Evolutionary conservation across 345 rosid species (phyloP), one percentile per base, ranked within the genome.

Genomic region (Acer negundo): DNA sequence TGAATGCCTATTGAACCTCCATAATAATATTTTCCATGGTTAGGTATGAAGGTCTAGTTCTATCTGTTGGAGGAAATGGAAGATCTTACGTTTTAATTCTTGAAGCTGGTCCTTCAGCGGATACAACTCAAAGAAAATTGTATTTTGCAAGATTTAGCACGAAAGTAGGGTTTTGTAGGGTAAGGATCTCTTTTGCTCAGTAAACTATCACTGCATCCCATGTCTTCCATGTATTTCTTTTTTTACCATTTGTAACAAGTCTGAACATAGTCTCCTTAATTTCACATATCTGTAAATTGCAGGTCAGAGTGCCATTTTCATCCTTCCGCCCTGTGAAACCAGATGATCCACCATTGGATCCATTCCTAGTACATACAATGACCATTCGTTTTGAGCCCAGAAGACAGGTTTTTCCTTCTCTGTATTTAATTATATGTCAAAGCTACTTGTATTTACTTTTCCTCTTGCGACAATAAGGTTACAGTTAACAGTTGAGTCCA

Each of bases 31-130:
- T 82, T 69, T 71, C 53, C 26, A 49, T 77, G 83, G 62, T 74
- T 81, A 93, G 98, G 87, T 90, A 90, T 76, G 99, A 96, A 81
- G 99, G 99, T 72, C 88, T 91, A 69, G 92, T 96, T 66, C 89
- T 96, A 38, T 96, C 99, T 61, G 91, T 93, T 75, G 99, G 99
- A 62, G 99, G 99, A 74, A 96, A 96, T 73, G 99, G 98, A 80
- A 91, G 99, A 84, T 87, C 99, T 1, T 96, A 90, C 78, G 92
- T 92, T 72, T 80, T 96, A 67, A 93, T 94, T 81, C 97, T 96
- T 85, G 98, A 94, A 89, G 95, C 99, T 71, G 98, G 98, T 79
- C 98, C 99, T 77, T 87, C 92, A 16, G 94, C 89, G 10, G 95
- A 93, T 83, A 91, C 87, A 82, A 86, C 91, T 72, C 96, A 88